Conservation (phyloP, 2,329 filamentous ascomycete species). For the Helotiales sp. region DNA sequence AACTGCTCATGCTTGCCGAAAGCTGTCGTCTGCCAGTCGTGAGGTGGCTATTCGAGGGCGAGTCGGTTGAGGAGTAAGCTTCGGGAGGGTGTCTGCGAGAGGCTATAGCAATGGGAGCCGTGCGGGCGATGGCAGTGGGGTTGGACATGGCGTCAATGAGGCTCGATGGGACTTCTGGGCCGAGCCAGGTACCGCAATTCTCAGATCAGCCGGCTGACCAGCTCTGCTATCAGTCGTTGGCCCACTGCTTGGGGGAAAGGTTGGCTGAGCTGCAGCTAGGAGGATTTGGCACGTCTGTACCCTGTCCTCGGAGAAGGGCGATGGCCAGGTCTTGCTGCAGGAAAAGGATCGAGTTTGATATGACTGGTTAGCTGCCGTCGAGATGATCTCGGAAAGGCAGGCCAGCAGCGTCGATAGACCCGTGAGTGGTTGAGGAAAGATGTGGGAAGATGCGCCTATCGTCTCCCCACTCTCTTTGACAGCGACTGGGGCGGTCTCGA, state of each 20-base stretch:
- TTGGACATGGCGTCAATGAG: conserved; percentile 40
- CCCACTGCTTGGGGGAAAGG: conserved; percentile 16
- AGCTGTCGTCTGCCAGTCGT: conserved; percentile 26
- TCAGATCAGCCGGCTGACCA: conserved; percentile 29
- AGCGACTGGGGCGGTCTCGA: conserved; percentile 4
- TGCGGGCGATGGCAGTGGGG: conserved; percentile 54
- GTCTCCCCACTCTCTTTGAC: conserved; percentile 21
- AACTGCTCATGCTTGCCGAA: conserved; percentile 51
- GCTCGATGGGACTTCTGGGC: conserved; percentile 25
- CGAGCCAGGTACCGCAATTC: conserved; percentile 27
- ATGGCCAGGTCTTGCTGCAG: conserved; percentile 16
- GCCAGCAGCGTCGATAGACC: conserved; percentile 22
- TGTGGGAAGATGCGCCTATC: conserved; percentile 20
- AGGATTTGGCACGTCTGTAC: conserved; percentile 19
- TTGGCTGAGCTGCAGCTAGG: conserved; percentile 24
- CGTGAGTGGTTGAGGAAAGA: conserved; percentile 18
- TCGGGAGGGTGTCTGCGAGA: conserved; percentile 52
- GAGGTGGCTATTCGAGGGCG: conserved; percentile 13
- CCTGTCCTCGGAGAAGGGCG: conserved; percentile 31
- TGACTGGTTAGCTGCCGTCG: background rate
- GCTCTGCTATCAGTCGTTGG: conserved; percentile 26
- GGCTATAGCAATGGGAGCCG: conserved; percentile 66
- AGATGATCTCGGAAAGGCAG: conserved; percentile 18
- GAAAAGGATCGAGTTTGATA: background rate
- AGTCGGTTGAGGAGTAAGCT: conserved; percentile 21